Base-by-base conservation (phyloP, 352 stramenopile genomes). In the Globisporangium recalcitrans region DNA sequence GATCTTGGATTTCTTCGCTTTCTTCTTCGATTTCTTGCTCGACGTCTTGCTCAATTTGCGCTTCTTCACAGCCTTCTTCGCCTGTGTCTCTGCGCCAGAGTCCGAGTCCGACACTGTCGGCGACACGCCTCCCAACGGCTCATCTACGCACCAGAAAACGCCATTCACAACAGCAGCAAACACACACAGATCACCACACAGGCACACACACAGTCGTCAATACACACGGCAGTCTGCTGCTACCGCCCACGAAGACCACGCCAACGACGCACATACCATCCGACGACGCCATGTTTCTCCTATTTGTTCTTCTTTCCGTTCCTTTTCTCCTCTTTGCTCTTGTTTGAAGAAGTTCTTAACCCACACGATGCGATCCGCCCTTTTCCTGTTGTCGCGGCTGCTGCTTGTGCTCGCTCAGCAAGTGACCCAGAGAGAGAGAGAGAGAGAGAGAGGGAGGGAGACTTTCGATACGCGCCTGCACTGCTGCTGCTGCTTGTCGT, bases 31-130 rank as follows among this genome's bases (percentile, higher is more conserved):
- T 54, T 64, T 63, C 49, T 80, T 73, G 52, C 77, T 49, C 22
- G 44, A 48, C 19, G 53, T 31, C 52, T 77, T 77, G 29, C 70
- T 88, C 49, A 91, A 44, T 60, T 88, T 90, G 58, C 84, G 84
- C 73, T 93, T 93, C 72, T 88, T 90, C 32, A 48, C 49, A 29
- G 55, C 47, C 48, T 73, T 56, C 31, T 79, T 71, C 24, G 72
- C 64, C 54, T 77, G 48, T 54, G 78, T 78, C 24, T 88, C 78
- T 1, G 62, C 69, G 36, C 85, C 87, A 26, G 85, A 91, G 61
- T 92, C 87, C 57, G 87, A 96, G 62, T 95, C 85, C 44, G 85
- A 95, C 31, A 96, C 85, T 1, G 83, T 87, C 29, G 87, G 87
- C 62, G 84, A 96, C 36, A 73, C 82, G 3, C 75, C 71, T 52